Conservation (phyloP, 164 flowering plant species). For the Magnolia kwangsiensis region DNA sequence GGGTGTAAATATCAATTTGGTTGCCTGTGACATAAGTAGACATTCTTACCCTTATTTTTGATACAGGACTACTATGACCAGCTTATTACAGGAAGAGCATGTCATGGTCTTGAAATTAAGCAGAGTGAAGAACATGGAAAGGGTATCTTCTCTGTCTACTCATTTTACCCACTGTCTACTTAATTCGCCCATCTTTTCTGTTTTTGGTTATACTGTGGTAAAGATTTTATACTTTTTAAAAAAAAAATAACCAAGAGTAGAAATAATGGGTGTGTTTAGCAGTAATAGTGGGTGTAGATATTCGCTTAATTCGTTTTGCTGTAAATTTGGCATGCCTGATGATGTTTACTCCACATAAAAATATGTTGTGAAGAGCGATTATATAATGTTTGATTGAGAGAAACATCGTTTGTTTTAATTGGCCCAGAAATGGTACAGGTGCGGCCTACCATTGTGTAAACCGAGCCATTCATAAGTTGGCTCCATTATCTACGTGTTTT, state of each 20-base stretch:
- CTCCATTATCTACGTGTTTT: too few relatives aligned
- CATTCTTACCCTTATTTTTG: neutral
- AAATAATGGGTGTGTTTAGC: neutral
- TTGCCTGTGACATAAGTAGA: neutral
- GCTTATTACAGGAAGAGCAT: constrained; percentile 43
- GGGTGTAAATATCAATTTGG: neutral
- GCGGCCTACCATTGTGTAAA: too few relatives aligned
- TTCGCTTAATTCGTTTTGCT: neutral
- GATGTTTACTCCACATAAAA: too few relatives aligned
- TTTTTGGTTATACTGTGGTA: too few relatives aligned
- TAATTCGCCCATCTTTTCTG: too few relatives aligned
- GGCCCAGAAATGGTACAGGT: too few relatives aligned
- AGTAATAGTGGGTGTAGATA: neutral
- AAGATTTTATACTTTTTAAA: neutral
- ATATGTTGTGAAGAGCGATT: too few relatives aligned
- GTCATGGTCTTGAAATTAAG: constrained; percentile 48
- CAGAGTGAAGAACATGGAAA: constrained; percentile 58
- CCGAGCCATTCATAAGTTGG: too few relatives aligned
- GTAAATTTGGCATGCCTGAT: neutral
- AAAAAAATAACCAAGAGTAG: neutral
- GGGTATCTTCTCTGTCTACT: constrained; percentile 28
- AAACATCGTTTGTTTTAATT: too few relatives aligned
- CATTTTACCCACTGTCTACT: neutral
- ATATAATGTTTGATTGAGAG: too few relatives aligned
- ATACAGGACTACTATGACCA: constrained; percentile 67